A percentile compares a stretch with the other conserved stretches of the same genome.
These are phyloP conservation scores for Metschnikowia henanensis DNA, from an alignment of 805 yeast genomes.

Conservation along the genomic window DNA sequence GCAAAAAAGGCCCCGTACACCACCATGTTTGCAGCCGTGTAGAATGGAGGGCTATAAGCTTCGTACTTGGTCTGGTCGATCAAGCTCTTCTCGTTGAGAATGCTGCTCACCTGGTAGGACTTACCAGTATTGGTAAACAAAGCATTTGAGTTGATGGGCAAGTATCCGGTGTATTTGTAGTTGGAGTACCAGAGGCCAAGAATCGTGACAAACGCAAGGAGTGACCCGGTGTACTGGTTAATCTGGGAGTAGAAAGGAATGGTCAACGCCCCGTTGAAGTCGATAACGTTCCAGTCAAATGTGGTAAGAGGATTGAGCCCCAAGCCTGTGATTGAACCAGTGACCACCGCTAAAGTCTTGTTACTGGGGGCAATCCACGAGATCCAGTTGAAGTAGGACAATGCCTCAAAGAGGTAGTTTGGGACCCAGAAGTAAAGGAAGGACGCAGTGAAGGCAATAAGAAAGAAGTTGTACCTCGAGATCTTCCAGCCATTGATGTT, in stretches of 20 bases:
- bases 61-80: slow-evolving; percentile 21
- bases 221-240: slow-evolving; percentile 24
- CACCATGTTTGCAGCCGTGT: slow-evolving; percentile 24
- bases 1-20: slow-evolving; percentile 25
- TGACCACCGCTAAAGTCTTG: slow-evolving; percentile 57
- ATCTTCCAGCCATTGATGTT: slow-evolving; percentile 64
- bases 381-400: slow-evolving; percentile 61
- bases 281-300: slow-evolving; percentile 68
- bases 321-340: slow-evolving; percentile 61
- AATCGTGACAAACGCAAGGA: slow-evolving; percentile 25
- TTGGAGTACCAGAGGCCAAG: slow-evolving; percentile 30
- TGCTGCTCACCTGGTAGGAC: slow-evolving; percentile 19
- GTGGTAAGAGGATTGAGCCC: slow-evolving; percentile 64
- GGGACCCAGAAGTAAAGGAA: slow-evolving; percentile 10
- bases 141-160: slow-evolving; percentile 25
- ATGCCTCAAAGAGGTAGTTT: slow-evolving; percentile 52
- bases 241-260: slow-evolving; percentile 29
- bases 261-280: slow-evolving; percentile 54
- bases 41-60: slow-evolving; percentile 23
- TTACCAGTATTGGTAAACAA: slow-evolving; percentile 29
- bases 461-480: slow-evolving; percentile 8
- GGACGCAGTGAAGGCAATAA: not conserved
- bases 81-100: slow-evolving; percentile 16
- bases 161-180: slow-evolving; percentile 28
- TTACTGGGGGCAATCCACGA: slow-evolving; percentile 67